Evolutionary conservation across 2,329 filamentous ascomycete species (phyloP).

Genomic region (Fusarium dimerum): DNA sequence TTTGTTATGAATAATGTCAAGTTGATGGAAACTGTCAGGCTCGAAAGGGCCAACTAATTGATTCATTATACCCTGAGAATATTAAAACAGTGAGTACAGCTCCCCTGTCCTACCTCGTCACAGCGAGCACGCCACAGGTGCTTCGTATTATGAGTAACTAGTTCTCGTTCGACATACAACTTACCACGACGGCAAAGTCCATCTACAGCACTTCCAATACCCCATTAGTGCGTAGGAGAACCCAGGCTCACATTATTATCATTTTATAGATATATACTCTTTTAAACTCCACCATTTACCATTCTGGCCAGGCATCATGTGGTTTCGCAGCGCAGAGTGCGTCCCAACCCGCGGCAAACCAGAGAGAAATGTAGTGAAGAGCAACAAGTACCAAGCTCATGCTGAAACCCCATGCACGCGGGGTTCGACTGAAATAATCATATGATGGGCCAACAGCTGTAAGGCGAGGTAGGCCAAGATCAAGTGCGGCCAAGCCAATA

Average conservation of each 20-base stretch:
- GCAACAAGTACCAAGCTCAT: slow-evolving; percentile 34
- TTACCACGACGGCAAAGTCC: too few relatives aligned
- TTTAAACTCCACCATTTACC: slow-evolving; percentile 20
- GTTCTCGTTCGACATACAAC: too few relatives aligned
- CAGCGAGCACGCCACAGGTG: too few relatives aligned
- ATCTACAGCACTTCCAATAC: too few relatives aligned
- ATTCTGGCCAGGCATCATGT: slow-evolving; percentile 33
- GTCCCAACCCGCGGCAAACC: slow-evolving; percentile 37
- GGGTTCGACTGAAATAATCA: slow-evolving; percentile 13
- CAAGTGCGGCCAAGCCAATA: slow-evolving; percentile 67
- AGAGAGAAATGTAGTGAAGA: slow-evolving; percentile 37
- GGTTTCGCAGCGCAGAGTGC: slow-evolving; percentile 33
- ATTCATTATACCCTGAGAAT: too few relatives aligned
- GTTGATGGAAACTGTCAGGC: too few relatives aligned
- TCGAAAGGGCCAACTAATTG: too few relatives aligned
- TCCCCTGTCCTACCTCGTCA: too few relatives aligned
- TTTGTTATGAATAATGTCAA: too few relatives aligned
- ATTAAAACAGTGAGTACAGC: too few relatives aligned
- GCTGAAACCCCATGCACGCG: slow-evolving; percentile 32
- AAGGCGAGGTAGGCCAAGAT: slow-evolving; percentile 49
- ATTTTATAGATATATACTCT: neutral
- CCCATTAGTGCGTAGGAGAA: too few relatives aligned
- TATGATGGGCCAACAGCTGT: slow-evolving; percentile 10
- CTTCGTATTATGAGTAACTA: too few relatives aligned
- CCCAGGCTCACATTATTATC: neutral